Conservation (phyloP, 768 basidiomycete species). For the Tubosaeta sp. region DNA sequence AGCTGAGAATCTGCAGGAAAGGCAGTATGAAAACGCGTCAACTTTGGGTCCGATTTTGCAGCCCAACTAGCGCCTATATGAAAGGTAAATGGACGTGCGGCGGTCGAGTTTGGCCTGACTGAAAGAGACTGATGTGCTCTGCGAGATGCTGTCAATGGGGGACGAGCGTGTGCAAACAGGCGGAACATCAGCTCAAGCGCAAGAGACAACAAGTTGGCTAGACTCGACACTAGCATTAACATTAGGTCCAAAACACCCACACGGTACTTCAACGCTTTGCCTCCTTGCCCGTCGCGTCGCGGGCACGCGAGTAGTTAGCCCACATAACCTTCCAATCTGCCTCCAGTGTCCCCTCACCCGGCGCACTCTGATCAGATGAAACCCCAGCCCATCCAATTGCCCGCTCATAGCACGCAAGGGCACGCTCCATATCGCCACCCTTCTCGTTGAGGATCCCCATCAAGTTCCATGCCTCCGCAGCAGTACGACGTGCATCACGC, state of each 20-base stretch:
- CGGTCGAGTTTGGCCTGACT: constrained; percentile 18
- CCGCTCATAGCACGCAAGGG: constrained; percentile 62
- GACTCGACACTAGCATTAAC: background rate
- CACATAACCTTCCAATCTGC: constrained; percentile 58
- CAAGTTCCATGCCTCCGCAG: constrained; percentile 73
- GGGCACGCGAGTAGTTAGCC: constrained; percentile 56
- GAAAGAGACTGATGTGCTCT: constrained; percentile 1
- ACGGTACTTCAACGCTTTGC: background rate
- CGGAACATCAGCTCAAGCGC: constrained; percentile 9
- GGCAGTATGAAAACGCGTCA: constrained; percentile 36
- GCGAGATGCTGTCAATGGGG: background rate
- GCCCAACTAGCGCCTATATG: constrained; percentile 78
- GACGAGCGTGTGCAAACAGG: constrained; percentile 2
- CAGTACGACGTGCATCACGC: constrained; percentile 65
- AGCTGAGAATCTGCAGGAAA: constrained; percentile 57
- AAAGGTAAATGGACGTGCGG: constrained; percentile 59
- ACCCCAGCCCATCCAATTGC: constrained; percentile 67
- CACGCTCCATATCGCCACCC: constrained; percentile 32
- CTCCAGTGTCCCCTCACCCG: constrained; percentile 52
- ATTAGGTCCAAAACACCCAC: background rate
- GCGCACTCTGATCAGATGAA: constrained; percentile 33
- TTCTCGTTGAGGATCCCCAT: constrained; percentile 62
- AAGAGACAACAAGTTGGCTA: background rate
- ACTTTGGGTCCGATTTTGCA: constrained; percentile 50
- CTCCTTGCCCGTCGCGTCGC: constrained; percentile 21